These are phyloP conservation scores for Fusarium mexicanum DNA, from an alignment of 2,329 filamentous ascomycete species.

Conservation along the genomic window DNA sequence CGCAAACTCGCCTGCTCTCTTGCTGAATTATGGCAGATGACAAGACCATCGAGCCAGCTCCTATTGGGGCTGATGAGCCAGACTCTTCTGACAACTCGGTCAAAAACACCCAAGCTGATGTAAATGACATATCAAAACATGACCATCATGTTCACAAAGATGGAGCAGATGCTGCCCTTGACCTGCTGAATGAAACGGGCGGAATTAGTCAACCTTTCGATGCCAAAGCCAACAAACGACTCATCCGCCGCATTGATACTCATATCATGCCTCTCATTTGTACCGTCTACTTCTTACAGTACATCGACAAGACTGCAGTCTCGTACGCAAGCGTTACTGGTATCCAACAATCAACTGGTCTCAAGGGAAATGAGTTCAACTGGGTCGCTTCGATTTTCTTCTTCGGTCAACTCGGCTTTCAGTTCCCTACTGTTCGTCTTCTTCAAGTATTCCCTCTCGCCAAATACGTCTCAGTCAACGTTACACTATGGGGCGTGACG, in stretches of 20 bases:
- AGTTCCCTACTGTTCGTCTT: conserved; percentile 51
- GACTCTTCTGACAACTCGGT: neutral
- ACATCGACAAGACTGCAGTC: conserved; percentile 42
- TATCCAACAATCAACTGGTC: conserved; percentile 43
- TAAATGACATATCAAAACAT: neutral
- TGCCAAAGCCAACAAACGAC: conserved; percentile 14
- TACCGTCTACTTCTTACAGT: conserved; percentile 38
- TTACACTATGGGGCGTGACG: neutral
- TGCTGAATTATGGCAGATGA: neutral
- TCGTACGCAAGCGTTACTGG: conserved; percentile 41
- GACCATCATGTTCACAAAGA: neutral
- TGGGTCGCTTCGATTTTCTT: conserved; percentile 48
- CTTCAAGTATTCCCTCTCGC: conserved; percentile 40
- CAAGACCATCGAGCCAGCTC: neutral
- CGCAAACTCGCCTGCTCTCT: neutral
- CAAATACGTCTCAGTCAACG: neutral
- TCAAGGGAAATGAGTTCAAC: conserved; percentile 54
- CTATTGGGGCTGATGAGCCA: neutral
- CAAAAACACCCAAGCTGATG: neutral
- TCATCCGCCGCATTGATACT: conserved; percentile 34
- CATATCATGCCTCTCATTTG: conserved; percentile 41
- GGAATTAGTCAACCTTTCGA: conserved; percentile 16
- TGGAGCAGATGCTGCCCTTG: conserved; percentile 28
- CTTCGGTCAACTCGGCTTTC: conserved; percentile 50
- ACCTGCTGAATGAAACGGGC: conserved; percentile 25